A percentile compares a stretch with the other conserved stretches of the same genome.
These are phyloP conservation scores for Magnusiomyces magnusii DNA, from an alignment of 1,139 yeast genomes.

Conservation along the genomic window DNA sequence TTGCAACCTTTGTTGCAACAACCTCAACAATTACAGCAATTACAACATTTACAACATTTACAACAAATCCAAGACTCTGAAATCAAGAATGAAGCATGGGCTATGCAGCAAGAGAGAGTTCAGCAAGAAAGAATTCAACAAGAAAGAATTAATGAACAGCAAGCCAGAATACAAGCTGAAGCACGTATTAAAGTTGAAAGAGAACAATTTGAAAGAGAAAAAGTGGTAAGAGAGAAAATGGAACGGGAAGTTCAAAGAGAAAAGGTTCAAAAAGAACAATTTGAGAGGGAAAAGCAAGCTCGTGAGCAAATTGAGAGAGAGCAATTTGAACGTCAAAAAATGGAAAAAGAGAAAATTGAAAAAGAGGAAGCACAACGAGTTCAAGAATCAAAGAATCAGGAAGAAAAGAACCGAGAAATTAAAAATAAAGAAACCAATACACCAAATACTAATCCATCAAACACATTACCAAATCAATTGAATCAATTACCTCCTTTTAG, in stretches of 20 bases:
- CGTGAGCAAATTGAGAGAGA: constrained; percentile 2
- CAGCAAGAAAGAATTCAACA: not conserved
- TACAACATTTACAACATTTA: not conserved
- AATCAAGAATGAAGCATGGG: not conserved
- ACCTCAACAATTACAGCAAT: not conserved
- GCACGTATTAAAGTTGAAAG: too few species aligned
- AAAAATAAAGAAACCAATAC: too few species aligned
- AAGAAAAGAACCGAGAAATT: too few species aligned
- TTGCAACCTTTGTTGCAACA: not conserved
- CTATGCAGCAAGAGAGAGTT: not conserved
- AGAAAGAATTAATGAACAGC: not conserved
- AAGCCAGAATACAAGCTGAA: not conserved
- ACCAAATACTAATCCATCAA: not conserved
- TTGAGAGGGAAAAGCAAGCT: too few species aligned
- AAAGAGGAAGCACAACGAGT: not conserved
- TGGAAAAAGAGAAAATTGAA: not conserved
- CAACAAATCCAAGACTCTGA: not conserved
- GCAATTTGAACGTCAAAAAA: constrained; percentile 2
- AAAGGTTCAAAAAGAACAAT: too few species aligned
- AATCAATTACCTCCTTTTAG: not conserved
- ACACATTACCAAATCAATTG: not conserved
- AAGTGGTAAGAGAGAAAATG: too few species aligned
- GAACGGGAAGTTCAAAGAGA: too few species aligned
- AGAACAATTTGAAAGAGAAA: too few species aligned
- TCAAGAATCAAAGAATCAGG: too few species aligned